These are phyloP conservation scores for Filosporella fistucella DNA, from an alignment of 495 filamentous ascomycete species.

Conservation along the genomic window DNA sequence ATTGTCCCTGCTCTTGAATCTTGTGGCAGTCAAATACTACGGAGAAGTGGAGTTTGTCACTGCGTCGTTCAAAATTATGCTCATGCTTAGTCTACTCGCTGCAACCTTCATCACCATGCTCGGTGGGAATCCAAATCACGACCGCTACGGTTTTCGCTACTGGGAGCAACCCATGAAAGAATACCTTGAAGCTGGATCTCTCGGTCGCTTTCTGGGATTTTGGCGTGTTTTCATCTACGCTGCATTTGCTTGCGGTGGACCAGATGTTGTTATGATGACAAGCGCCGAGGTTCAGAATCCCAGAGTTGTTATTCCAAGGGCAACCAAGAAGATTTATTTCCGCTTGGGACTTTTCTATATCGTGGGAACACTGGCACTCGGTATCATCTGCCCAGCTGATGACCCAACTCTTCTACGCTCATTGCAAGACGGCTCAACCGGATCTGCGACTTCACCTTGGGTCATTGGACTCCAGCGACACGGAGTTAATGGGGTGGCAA, in stretches of 20 bases:
- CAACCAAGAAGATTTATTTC: neutral
- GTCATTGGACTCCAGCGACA: neutral
- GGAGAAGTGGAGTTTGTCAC: constrained; percentile 46
- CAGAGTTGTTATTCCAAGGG: neutral
- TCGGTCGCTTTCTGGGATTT: neutral
- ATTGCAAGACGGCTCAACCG: neutral
- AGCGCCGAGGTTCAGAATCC: neutral
- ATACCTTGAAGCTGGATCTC: neutral
- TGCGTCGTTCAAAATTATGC: constrained; percentile 52
- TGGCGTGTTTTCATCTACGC: neutral
- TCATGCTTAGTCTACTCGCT: constrained; percentile 59
- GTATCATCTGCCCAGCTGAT: neutral
- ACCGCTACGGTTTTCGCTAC: constrained; percentile 52
- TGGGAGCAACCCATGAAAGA: neutral
- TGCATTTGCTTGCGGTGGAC: neutral
- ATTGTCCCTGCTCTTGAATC: constrained; percentile 25
- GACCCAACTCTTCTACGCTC: neutral
- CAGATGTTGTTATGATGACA: neutral
- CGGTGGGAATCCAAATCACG: constrained; percentile 54
- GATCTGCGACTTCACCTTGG: neutral
- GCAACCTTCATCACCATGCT: constrained; percentile 64
- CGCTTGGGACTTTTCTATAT: neutral
- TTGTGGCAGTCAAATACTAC: constrained; percentile 34
- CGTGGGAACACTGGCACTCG: neutral
- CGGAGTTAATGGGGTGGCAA: constrained; percentile 60